Percentiles rank a stretch among this genome's conserved stretches.
phyloP scores from a whole-genome alignment of 176 grass and related monocot species.

The Ensete ventricosum region DNA sequence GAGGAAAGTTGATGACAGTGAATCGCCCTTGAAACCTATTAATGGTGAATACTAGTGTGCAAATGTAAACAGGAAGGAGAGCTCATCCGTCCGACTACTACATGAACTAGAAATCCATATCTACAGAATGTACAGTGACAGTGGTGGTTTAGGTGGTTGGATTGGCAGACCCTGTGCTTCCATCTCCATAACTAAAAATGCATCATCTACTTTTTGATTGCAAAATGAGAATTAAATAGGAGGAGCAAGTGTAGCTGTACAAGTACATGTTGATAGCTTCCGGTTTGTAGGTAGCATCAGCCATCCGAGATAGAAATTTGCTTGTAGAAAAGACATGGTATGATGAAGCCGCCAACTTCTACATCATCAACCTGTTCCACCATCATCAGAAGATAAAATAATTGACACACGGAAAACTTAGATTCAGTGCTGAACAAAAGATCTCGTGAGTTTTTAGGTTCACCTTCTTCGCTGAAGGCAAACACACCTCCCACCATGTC shows the following conservation, averaged over 20 bases:
- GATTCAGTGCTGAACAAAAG: not conserved
- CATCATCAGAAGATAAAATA: not conserved
- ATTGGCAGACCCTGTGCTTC: not conserved
- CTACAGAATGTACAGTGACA: not conserved
- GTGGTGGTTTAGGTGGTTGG: not conserved
- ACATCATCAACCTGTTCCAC: not conserved
- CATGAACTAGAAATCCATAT: conserved; percentile 2
- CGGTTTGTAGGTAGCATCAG: not conserved
- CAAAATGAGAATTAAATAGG: not conserved
- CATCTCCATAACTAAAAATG: not conserved
- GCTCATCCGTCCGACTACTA: conserved; percentile 1
- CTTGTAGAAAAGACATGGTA: not conserved
- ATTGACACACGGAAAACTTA: not conserved
- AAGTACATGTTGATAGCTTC: not conserved
- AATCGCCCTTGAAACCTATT: not conserved
- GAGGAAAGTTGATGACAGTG: not conserved
- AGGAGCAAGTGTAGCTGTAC: not conserved
- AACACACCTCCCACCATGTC: conserved; percentile 94
- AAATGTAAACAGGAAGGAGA: not conserved
- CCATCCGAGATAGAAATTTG: not conserved
- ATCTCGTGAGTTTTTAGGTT: not conserved
- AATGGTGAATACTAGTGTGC: not conserved
- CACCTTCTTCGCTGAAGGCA: conserved; percentile 99
- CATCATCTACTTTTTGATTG: not conserved
- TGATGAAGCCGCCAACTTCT: not conserved